Evolutionary conservation across 2,329 filamentous ascomycete genomes (phyloP).

Genomic region (Trichoderma semiorbis): DNA sequence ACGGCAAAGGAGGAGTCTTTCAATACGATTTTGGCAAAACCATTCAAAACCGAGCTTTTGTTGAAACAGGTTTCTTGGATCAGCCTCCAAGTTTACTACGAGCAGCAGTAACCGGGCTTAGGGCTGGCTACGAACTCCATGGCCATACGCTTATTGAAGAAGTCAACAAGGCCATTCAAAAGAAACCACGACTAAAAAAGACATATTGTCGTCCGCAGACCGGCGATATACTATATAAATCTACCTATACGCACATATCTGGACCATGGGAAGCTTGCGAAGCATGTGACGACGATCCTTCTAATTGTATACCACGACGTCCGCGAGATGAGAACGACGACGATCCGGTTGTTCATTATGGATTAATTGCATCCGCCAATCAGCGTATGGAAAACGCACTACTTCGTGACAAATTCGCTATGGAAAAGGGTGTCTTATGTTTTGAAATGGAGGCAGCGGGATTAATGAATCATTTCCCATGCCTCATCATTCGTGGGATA

Average conservation of each 20-base stretch:
- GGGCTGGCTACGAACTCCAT: rapidly evolving
- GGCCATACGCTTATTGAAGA: neutral
- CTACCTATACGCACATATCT: neutral
- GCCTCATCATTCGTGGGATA: neutral
- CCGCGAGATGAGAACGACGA: neutral
- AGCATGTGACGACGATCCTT: neutral
- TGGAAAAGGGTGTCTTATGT: neutral
- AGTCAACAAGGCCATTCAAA: neutral
- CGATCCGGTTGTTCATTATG: neutral
- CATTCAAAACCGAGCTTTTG: neutral
- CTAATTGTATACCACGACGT: neutral
- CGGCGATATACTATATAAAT: neutral
- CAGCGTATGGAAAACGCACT: neutral
- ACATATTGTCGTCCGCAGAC: neutral
- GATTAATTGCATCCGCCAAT: neutral
- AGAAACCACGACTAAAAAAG: neutral
- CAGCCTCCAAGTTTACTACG: neutral
- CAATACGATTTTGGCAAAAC: neutral
- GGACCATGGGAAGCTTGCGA: neutral
- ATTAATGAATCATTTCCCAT: neutral
- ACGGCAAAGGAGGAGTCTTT: neutral
- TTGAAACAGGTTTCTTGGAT: neutral
- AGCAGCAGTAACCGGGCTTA: neutral
- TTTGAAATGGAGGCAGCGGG: neutral
- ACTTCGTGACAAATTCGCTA: neutral